Conservation (phyloP, 345 rosid species). For the Excoecaria agallocha region DNA sequence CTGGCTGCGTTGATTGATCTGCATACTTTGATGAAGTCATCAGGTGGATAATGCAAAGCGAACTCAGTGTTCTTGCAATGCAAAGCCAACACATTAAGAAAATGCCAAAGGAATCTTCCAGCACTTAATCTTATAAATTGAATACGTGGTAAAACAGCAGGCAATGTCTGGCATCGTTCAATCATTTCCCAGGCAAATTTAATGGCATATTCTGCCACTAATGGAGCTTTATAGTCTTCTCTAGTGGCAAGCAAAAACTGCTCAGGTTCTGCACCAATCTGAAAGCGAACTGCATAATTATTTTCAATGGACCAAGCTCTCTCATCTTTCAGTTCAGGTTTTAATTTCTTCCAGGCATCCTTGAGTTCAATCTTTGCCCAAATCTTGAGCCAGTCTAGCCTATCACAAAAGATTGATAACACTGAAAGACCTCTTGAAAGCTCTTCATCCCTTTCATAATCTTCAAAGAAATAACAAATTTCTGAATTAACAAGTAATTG, state of each 20-base stretch:
- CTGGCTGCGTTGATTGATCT: conserved; percentile 63
- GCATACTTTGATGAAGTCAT: conserved; percentile 45
- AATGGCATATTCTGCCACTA: conserved; percentile 47
- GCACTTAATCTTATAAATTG: conserved; percentile 61
- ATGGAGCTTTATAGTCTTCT: conserved; percentile 66
- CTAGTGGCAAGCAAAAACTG: conserved; percentile 47
- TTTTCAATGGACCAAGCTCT: conserved; percentile 49
- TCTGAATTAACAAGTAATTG: conserved; percentile 49
- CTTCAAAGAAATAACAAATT: conserved; percentile 39
- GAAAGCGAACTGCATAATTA: conserved; percentile 15
- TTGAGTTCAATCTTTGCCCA: conserved; percentile 83
- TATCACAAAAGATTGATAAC: conserved; percentile 51
- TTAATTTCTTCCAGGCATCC: conserved; percentile 63
- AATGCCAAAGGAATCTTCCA: conserved; percentile 61
- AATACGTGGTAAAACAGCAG: conserved; percentile 38
- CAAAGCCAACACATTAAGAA: conserved; percentile 45
- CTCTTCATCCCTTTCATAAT: conserved; percentile 34
- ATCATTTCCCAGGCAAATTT: conserved; percentile 52
- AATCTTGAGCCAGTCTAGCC: conserved; percentile 64
- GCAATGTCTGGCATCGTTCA: conserved; percentile 52
- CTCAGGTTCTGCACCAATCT: conserved; percentile 28
- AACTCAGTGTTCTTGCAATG: conserved; percentile 48
- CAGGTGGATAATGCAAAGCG: conserved; percentile 27
- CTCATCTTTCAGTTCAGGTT: conserved; percentile 50
- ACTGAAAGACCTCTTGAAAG: conserved; percentile 41